Percentiles rank a stretch among this genome's conserved stretches.
Evolutionary conservation across 805 yeast genomes (phyloP).

Genomic region (Saturnispora sekii): DNA sequence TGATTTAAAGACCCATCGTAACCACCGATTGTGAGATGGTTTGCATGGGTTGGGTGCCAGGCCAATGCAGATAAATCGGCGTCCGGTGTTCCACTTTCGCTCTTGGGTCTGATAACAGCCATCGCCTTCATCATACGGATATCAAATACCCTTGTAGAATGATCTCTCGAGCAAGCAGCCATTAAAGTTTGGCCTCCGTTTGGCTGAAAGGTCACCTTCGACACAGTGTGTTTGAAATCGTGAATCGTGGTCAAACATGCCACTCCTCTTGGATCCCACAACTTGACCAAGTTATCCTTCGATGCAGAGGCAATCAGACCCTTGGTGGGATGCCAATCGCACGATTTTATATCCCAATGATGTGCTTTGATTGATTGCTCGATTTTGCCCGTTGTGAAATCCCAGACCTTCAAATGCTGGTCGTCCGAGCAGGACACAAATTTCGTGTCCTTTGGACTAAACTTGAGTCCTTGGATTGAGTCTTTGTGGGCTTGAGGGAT

Average conservation of each 20-base stretch:
- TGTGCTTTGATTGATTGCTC: slow-evolving; percentile 81
- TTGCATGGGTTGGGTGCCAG: slow-evolving; percentile 89
- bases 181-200: slow-evolving; percentile 61
- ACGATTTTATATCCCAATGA: slow-evolving; percentile 97
- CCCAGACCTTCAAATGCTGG: slow-evolving; percentile 84
- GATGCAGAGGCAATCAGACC: slow-evolving; percentile 90
- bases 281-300: slow-evolving; percentile 83
- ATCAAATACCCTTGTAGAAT: slow-evolving; percentile 82
- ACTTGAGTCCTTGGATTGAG: slow-evolving; percentile 77
- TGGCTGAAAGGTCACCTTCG: slow-evolving; percentile 68
- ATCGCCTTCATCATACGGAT: slow-evolving; percentile 75
- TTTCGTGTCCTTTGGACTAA: slow-evolving; percentile 83
- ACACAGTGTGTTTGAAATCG: slow-evolving; percentile 92
- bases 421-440: slow-evolving; percentile 95
- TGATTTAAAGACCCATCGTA: slow-evolving; percentile 83
- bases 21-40: slow-evolving; percentile 73
- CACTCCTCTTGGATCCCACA: slow-evolving; percentile 92
- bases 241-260: slow-evolving; percentile 70
- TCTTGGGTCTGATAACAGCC: slow-evolving; percentile 54
- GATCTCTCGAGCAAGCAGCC: slow-evolving; percentile 84
- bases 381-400: slow-evolving; percentile 78
- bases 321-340: slow-evolving; percentile 91
- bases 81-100: slow-evolving; percentile 31
- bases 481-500: slow-evolving; percentile 63
- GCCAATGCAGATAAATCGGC: slow-evolving; percentile 76